Evolutionary conservation across 805 yeast species (phyloP).

Genomic region (Pichia paraexigua): DNA sequence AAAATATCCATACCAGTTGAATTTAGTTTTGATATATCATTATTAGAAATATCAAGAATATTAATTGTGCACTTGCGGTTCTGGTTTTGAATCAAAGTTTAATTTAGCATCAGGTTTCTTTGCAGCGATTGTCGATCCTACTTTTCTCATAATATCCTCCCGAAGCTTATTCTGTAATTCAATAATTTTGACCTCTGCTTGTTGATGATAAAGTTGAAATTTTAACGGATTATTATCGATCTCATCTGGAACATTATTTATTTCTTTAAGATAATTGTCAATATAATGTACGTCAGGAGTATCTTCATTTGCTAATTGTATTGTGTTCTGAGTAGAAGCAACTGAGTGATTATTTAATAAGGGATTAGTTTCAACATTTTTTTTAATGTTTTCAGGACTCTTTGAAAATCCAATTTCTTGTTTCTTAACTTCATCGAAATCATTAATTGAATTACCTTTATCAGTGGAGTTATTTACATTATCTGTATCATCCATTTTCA

Average conservation of each 20-base stretch:
- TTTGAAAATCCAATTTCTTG: too few relatives aligned
- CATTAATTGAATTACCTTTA: too few relatives aligned
- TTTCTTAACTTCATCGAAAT: too few relatives aligned
- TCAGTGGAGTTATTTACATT: too few relatives aligned
- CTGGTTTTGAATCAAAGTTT: not conserved
- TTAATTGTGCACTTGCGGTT: not conserved
- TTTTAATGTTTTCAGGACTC: not conserved
- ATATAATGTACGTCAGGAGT: not conserved
- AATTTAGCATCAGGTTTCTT: not conserved
- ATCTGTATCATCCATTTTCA: too few relatives aligned
- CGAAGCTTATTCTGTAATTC: not conserved
- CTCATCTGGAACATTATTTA: not conserved
- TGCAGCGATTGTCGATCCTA: not conserved
- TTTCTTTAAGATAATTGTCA: not conserved
- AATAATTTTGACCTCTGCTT: not conserved
- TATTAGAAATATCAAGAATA: too few relatives aligned
- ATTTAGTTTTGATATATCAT: too few relatives aligned
- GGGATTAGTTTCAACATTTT: not conserved
- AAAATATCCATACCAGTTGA: not conserved
- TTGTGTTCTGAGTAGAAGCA: not conserved
- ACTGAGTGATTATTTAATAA: not conserved
- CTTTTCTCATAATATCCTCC: not conserved
- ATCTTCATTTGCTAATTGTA: not conserved
- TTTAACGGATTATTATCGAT: not conserved
- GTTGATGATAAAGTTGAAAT: not conserved